These are phyloP conservation scores for Ceratocystis variospora DNA, from an alignment of 2,329 filamentous ascomycete species.

Conservation along the genomic window DNA sequence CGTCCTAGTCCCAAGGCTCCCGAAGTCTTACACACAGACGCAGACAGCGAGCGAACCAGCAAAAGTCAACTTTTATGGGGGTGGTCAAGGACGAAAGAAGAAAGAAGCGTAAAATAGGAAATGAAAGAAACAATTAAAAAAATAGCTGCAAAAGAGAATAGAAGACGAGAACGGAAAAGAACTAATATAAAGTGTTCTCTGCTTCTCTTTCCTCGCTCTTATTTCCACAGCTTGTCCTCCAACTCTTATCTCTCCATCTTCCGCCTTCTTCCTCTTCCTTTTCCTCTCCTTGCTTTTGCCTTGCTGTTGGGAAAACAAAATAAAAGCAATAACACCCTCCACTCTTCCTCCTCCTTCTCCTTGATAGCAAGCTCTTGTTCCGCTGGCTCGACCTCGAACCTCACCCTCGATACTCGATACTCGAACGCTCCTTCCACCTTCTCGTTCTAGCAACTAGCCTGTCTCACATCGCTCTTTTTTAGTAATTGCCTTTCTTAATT, in stretches of 20 bases:
- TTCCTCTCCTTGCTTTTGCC: not conserved
- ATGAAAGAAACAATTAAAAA: not conserved
- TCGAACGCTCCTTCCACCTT: constrained; percentile 1
- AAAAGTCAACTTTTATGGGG: not conserved
- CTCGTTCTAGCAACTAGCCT: not conserved
- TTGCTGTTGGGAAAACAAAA: not conserved
- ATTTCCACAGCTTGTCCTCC: not conserved
- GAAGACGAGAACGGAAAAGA: not conserved
- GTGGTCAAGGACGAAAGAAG: not conserved
- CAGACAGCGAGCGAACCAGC: constrained; percentile 8
- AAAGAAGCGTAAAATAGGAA: not conserved
- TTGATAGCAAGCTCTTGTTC: not conserved
- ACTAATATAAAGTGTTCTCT: constrained; percentile 6
- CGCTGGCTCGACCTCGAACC: not conserved
- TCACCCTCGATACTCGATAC: not conserved
- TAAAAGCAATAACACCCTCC: too few species aligned
- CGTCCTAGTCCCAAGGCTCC: constrained; percentile 8
- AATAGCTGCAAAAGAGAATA: not conserved
- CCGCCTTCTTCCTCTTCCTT: not conserved
- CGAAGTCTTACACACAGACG: constrained; percentile 8
- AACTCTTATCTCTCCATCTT: not conserved
- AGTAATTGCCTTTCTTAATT: constrained; percentile 1
- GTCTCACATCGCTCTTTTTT: not conserved
- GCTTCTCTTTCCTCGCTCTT: not conserved
- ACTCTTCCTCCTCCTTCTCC: not conserved